phyloP scores from a whole-genome alignment of 1,139 yeast species.

The Candida anutae region DNA sequence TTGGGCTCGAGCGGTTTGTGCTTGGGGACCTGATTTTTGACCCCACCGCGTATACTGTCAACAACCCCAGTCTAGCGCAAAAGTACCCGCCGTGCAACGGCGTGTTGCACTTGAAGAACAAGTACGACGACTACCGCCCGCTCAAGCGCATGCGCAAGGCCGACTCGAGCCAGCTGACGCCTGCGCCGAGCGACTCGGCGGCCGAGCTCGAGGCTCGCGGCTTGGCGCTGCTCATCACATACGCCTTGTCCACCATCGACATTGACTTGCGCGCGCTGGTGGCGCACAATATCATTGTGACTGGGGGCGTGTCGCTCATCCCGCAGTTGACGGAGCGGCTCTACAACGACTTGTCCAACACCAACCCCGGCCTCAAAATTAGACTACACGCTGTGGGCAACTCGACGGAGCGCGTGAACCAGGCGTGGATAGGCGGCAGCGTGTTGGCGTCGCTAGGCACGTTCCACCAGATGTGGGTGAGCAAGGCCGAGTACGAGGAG shows the following conservation, averaged over 20 bases:
- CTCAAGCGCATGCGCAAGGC: conserved; percentile 51
- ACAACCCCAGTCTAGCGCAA: conserved; percentile 12
- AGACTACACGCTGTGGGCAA: conserved; percentile 87
- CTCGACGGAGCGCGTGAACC: conserved; percentile 71
- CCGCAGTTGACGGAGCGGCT: conserved; percentile 84
- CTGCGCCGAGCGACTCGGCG: conserved; percentile 23
- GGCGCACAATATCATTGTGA: conserved; percentile 85
- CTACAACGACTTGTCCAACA: conserved; percentile 60
- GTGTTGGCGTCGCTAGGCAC: conserved; percentile 90
- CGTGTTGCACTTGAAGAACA: conserved; percentile 25
- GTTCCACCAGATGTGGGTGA: conserved; percentile 96
- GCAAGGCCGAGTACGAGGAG: conserved; percentile 84
- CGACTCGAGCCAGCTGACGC: conserved; percentile 31
- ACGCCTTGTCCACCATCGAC: conserved; percentile 65
- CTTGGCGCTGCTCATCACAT: conserved; percentile 60
- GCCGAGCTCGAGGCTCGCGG: conserved; percentile 30
- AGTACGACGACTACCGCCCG: conserved; percentile 61
- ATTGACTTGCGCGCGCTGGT: conserved; percentile 86
- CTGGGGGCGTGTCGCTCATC: conserved; percentile 84
- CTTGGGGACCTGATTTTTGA: conserved; percentile 72
- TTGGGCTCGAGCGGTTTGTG: conserved; percentile 51
- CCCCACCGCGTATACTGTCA: conserved; percentile 41
- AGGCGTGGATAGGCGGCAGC: conserved; percentile 95
- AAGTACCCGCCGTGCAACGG: conserved; percentile 33
- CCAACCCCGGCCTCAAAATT: conserved; percentile 87